A percentile compares a stretch with the other conserved stretches of the same genome.
Evolutionary conservation across 1,284 basidiomycete species (phyloP).

Genomic region (Somion occarium): DNA sequence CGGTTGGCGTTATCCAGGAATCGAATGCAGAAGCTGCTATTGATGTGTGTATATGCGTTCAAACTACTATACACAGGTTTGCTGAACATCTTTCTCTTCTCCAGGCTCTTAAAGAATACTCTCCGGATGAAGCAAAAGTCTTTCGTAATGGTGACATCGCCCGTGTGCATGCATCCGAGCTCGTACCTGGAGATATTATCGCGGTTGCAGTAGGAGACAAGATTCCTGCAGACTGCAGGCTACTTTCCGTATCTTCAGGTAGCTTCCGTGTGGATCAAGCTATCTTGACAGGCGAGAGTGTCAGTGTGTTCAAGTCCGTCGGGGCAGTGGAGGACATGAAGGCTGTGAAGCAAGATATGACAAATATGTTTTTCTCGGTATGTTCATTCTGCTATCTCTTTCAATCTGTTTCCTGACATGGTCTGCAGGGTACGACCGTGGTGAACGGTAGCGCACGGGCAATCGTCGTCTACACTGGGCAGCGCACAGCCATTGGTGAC

Average conservation of each 20-base stretch:
- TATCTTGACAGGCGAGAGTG: constrained; percentile 90
- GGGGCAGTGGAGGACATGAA: constrained; percentile 60
- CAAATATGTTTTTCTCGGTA: constrained; percentile 90
- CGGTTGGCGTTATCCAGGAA: constrained; percentile 94
- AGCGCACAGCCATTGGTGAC: constrained; percentile 87
- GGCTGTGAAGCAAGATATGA: constrained; percentile 96
- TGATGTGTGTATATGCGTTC: constrained; percentile 58
- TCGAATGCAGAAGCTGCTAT: constrained; percentile 93
- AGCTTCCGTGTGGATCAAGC: constrained; percentile 94
- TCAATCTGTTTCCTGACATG: not conserved
- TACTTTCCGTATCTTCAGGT: constrained; percentile 85
- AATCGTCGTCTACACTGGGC: constrained; percentile 82
- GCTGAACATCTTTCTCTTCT: constrained; percentile 1
- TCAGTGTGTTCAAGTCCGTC: constrained; percentile 78
- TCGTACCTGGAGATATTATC: constrained; percentile 93
- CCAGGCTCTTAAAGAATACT: constrained; percentile 91
- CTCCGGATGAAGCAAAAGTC: constrained; percentile 93
- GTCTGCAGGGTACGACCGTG: constrained; percentile 79
- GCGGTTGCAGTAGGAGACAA: constrained; percentile 90
- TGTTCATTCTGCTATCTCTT: constrained; percentile 21
- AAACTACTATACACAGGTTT: constrained; percentile 11
- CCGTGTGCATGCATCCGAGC: constrained; percentile 77
- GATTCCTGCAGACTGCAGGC: constrained; percentile 88
- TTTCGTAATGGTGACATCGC: constrained; percentile 67
- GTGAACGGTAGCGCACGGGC: constrained; percentile 87